These are phyloP conservation scores for Fusarium udum DNA, from an alignment of 2,329 filamentous ascomycete species.

Conservation along the genomic window DNA sequence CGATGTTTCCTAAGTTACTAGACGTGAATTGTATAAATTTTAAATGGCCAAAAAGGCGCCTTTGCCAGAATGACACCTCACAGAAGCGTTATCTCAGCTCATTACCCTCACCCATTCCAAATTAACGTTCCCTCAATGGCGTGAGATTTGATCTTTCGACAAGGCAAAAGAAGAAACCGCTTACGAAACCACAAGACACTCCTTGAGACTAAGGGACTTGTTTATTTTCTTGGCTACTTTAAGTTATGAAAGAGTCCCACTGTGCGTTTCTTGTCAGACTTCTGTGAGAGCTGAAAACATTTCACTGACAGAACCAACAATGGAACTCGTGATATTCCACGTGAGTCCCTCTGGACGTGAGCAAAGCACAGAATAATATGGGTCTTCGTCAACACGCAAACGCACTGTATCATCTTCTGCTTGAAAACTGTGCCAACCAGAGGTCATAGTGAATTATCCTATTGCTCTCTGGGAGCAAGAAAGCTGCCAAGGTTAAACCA, in stretches of 20 bases:
- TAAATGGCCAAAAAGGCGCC: rapidly evolving
- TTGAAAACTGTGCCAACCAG: not conserved
- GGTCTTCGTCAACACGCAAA: not conserved
- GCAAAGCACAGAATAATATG: not conserved
- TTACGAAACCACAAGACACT: rapidly evolving
- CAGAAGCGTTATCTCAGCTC: not conserved
- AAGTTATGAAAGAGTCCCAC: no score
- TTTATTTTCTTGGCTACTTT: rapidly evolving
- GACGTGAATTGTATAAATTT: rapidly evolving
- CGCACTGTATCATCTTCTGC: not conserved
- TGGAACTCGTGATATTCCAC: not conserved
- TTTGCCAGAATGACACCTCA: no score
- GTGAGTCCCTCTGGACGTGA: not conserved
- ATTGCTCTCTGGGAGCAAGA: not conserved
- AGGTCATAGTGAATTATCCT: not conserved
- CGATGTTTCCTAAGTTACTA: rapidly evolving
- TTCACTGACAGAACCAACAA: not conserved
- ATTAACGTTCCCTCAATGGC: rapidly evolving
- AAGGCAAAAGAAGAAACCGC: not conserved
- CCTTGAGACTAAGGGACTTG: rapidly evolving
- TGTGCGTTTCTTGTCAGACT: not conserved
- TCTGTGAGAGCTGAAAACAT: not conserved
- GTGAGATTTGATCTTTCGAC: rapidly evolving
- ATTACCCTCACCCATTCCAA: rapidly evolving
- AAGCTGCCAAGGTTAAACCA: not conserved